Evolutionary conservation across 2,329 filamentous ascomycete genomes (phyloP), one percentile per base, ranked within the genome.

Genomic region (Xylogone sp.): DNA sequence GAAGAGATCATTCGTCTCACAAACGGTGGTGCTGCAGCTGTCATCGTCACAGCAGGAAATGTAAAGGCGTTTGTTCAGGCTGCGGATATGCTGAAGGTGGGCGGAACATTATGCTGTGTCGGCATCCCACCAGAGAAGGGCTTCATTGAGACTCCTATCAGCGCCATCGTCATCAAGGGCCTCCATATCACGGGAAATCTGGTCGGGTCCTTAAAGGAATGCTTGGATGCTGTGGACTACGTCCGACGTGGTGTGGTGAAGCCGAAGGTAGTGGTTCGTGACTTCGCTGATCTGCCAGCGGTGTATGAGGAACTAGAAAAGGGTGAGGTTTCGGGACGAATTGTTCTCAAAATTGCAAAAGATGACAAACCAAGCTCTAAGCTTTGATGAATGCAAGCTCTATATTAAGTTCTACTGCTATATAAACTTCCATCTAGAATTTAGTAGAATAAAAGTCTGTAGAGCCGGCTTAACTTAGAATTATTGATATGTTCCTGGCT

Each of bases 1-100:
- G 29, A 43, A 2, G 46, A 46, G 3, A 53, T 62, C 3, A 51
- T 50, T 9, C 34, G 54, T 18, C 45, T 48, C 21, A 57, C 56
- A 2, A 52, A 49, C 10, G 57, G 53, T 13, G 82, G 83, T 19
- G 83, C 80, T 0, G 75, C 81, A 52, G 78, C 79, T 2, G 82
- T 79, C 4, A 61, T 86, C 5, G 78, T 85, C 13, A 73, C 72
- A 55, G 72, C 74, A 1, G 69, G 71, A 1, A 68, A 68, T 45
- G 75, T 75, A 49, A 63, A 63, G 20, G 75, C 74, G 8, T 78
- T 77, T 54, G 67, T 66, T 42, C 73, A 75, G 62, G 67, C 49
- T 8, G 34, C 53, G 13, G 18, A 42, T 3, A 54, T 59, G 53
- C 39, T 59, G 18, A 50, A 48, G 8, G 44, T 48, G 3, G 50